phyloP scores from a whole-genome alignment of 1,284 basidiomycete genomes.

The Blastosporella zonata region DNA sequence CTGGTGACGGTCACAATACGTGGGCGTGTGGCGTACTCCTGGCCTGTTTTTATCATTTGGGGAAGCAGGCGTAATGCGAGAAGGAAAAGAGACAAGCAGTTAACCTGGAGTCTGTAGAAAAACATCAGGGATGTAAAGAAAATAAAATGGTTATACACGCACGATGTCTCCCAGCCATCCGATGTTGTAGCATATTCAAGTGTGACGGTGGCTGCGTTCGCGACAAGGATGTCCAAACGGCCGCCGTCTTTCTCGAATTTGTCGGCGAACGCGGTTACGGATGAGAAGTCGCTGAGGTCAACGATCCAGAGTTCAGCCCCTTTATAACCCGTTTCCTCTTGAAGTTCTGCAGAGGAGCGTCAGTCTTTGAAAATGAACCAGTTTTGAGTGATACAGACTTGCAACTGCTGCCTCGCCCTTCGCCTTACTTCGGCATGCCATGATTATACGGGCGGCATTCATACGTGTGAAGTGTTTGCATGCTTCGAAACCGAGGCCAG shows the following conservation, averaged over 20 bases:
- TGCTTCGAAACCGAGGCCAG: conserved; percentile 25
- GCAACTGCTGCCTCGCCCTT: conserved; percentile 20
- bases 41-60: conserved; percentile 34
- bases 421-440: conserved; percentile 18
- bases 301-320: conserved; percentile 34
- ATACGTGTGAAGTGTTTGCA: conserved; percentile 22
- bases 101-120: conserved; percentile 39
- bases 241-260: conserved; percentile 33
- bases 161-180: conserved; percentile 40
- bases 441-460: conserved; percentile 22
- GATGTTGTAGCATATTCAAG: conserved; percentile 25
- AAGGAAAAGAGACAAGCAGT: conserved; percentile 38
- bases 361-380: not conserved
- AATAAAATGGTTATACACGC: conserved; percentile 12
- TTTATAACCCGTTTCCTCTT: conserved; percentile 28
- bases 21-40: conserved; percentile 26
- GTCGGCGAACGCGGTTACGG: conserved; percentile 34
- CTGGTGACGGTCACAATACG: conserved; percentile 38
- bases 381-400: not conserved
- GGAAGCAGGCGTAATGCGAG: conserved; percentile 42
- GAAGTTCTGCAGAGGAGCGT: conserved; percentile 24
- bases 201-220: conserved; percentile 30
- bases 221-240: conserved; percentile 37
- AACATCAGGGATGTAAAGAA: not conserved
- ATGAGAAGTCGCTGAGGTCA: conserved; percentile 36